A percentile compares a stretch with the other conserved stretches of the same genome.
Conservation (phyloP, 1,139 yeast species). For the Taiozyma sp. region DNA sequence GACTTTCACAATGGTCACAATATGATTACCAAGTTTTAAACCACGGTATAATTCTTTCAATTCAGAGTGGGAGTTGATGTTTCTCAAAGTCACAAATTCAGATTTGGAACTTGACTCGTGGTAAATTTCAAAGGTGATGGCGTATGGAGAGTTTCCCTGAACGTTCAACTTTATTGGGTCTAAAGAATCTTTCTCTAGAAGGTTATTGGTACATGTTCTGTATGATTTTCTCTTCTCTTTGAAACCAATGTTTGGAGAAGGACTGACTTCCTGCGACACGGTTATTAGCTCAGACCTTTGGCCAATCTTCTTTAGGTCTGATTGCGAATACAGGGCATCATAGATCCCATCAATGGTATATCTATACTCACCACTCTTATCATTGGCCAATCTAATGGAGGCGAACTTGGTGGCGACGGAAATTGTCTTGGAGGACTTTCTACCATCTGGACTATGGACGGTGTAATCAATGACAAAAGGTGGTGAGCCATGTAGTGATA, state of each 20-base stretch:
- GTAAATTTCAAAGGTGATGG: slow-evolving; percentile 44
- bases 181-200: slow-evolving; percentile 30
- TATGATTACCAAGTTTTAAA: slow-evolving; percentile 48
- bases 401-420: slow-evolving; percentile 49
- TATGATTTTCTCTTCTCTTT: slow-evolving; percentile 39
- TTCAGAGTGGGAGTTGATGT: slow-evolving; percentile 30
- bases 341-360: slow-evolving; percentile 57
- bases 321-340: slow-evolving; percentile 59
- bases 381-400: slow-evolving; percentile 36
- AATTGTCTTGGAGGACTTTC: slow-evolving; percentile 28
- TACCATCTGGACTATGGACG: slow-evolving; percentile 54
- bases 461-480: slow-evolving; percentile 75
- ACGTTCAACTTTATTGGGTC: slow-evolving; percentile 51
- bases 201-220: slow-evolving; percentile 53
- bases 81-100: slow-evolving; percentile 31
- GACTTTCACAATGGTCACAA: slow-evolving; percentile 50
- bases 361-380: slow-evolving; percentile 50
- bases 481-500: slow-evolving; percentile 51
- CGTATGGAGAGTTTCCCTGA: slow-evolving; percentile 61
- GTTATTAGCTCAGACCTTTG: slow-evolving; percentile 32
- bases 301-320: slow-evolving; percentile 30
- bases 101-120: slow-evolving; percentile 48
- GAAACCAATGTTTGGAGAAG: slow-evolving; percentile 56
- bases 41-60: slow-evolving; percentile 37
- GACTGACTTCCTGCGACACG: slow-evolving; percentile 54